Evolutionary conservation across 1,284 basidiomycete species (phyloP), one percentile per base, ranked within the genome.

Genomic region (Fistulinella staudtii): DNA sequence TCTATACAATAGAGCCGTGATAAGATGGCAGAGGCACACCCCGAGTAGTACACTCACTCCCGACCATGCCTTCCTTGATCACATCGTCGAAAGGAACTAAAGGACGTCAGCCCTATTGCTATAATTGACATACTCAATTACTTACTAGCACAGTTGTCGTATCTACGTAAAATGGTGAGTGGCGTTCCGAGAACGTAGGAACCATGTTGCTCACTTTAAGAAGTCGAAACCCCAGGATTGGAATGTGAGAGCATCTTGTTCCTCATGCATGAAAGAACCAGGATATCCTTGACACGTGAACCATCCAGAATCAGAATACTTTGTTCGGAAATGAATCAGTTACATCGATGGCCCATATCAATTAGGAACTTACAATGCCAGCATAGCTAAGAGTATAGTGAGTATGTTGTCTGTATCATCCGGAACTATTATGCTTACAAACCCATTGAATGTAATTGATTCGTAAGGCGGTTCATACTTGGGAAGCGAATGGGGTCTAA

Each of bases 181-280:
- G n/a, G n/a, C n/a, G n/a, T 3, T 11, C 51, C 9, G 57, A 18
- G 3, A 5, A 33, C 17, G 24, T 22, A 28, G 20, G 21, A n/a
- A 38, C 20, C 22, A 11, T 31, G 30, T 34, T 7, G 58, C 74
- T n/a, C 47, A 79, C 78, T 80, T 80, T 37, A 80, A 60, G 51
- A 73, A 67, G 53, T 80, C 76, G 46, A 80, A 80, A 0, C 76
- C 76, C 79, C 79, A 81, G 23, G 74, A 69, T 46, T 63, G 49
- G 41, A 63, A 63, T 2, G 61, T 64, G 23, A 61, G 24, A 34
- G 55, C 49, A 39, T 63, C 58, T 39, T 55, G 60, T 37, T 53
- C 58, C 41, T 63, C 60, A 27, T 63, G 41, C 55, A 44, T 51
- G 36, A 42, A 63, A 4, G 60, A 63, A 39, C 60, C 60, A 4